Evolutionary conservation across 495 filamentous ascomycete genomes (phyloP).

Genomic region (Aspergillus homomorphus): DNA sequence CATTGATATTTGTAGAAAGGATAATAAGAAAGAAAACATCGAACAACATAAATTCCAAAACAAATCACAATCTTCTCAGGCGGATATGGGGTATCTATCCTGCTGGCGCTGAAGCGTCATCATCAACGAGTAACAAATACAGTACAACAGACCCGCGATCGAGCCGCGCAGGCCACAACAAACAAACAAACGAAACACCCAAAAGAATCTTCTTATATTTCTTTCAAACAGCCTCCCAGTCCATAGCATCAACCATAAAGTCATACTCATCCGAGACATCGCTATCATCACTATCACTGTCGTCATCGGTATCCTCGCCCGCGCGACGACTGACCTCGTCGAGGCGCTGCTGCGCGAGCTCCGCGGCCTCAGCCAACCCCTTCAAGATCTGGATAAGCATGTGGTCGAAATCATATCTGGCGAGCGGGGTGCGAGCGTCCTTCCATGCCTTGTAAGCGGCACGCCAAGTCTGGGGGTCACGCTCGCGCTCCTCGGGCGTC

Average conservation of each 20-base stretch:
- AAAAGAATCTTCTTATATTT: not conserved
- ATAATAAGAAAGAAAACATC: no score
- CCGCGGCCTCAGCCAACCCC: constrained; percentile 36
- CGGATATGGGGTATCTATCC: no score
- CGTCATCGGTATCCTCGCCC: not conserved
- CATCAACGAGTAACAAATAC: no score
- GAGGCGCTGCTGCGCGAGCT: not conserved
- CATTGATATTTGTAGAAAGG: no score
- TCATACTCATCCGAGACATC: not conserved
- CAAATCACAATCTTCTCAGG: no score
- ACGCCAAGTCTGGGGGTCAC: constrained; percentile 11
- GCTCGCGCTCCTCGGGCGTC: constrained; percentile 33
- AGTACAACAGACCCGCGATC: no score
- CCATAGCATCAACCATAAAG: constrained; percentile 4
- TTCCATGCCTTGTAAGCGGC: not conserved
- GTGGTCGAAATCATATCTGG: constrained; percentile 53
- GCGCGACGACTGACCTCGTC: not conserved
- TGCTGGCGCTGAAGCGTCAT: no score
- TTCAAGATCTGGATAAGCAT: constrained; percentile 46
- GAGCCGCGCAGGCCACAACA: not conserved
- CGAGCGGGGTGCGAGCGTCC: constrained; percentile 31
- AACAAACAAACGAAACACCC: no score
- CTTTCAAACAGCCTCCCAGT: constrained; percentile 1
- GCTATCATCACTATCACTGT: not conserved
- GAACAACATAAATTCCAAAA: no score